These are phyloP conservation scores for slime mould (Dictyostelium discoideum) DNA, from an alignment of 78 protist species.

Conservation along the genomic window DNA sequence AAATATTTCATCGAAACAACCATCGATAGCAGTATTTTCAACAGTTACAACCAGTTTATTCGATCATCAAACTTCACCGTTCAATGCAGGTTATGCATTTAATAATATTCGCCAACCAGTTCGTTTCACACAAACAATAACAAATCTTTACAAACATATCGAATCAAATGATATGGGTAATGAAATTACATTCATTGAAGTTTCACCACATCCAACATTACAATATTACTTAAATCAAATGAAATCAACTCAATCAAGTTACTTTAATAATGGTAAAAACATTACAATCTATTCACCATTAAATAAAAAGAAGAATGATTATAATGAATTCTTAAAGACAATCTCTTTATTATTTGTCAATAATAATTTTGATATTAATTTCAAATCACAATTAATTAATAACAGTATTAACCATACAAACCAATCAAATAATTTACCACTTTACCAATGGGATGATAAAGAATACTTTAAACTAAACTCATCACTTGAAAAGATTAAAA, in stretches of 20 bases:
- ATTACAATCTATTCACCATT: neutral
- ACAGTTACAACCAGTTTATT: neutral
- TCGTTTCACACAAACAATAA: neutral
- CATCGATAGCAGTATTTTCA: neutral
- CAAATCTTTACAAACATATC: neutral
- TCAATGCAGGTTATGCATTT: neutral
- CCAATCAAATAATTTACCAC: neutral
- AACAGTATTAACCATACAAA: neutral
- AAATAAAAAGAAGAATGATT: conserved; percentile 12
- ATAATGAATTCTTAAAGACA: neutral
- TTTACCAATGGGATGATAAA: conserved; percentile 28
- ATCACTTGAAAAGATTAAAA: neutral
- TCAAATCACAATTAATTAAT: neutral
- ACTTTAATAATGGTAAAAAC: neutral
- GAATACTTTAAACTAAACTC: neutral
- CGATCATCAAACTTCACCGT: neutral
- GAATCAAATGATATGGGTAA: neutral
- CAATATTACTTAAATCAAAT: neutral
- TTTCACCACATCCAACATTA: conserved; percentile 43
- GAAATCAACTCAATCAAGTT: neutral
- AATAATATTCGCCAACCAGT: conserved; percentile 13
- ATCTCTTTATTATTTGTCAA: neutral
- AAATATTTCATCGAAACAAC: neutral
- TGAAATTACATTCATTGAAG: neutral
- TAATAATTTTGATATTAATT: neutral